These are phyloP conservation scores for Diaporthe sp. DNA, from an alignment of 2,329 filamentous ascomycete genomes.

Conservation along the genomic window DNA sequence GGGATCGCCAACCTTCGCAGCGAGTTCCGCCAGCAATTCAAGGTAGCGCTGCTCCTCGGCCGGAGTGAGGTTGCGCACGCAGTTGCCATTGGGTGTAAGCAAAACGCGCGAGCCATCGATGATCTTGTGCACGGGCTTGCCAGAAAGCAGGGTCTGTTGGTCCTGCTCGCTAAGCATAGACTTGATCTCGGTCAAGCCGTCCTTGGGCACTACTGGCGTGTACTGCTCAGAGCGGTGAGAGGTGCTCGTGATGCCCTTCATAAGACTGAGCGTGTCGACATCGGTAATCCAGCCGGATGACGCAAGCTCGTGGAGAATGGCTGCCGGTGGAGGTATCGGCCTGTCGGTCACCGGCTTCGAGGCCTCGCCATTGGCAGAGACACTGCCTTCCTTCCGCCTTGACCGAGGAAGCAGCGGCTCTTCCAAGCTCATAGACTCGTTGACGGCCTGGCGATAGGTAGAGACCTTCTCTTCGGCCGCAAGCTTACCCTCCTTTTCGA, in stretches of 20 bases:
- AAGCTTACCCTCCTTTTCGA: slow-evolving; percentile 25
- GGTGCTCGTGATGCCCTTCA: slow-evolving; percentile 49
- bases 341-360: slow-evolving; percentile 27
- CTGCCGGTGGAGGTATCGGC: slow-evolving; percentile 26
- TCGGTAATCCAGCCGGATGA: slow-evolving; percentile 30
- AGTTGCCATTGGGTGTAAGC: slow-evolving; percentile 80
- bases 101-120: slow-evolving; percentile 75
- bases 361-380: slow-evolving; percentile 20
- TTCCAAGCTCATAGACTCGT: slow-evolving; percentile 35
- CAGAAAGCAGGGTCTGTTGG: slow-evolving; percentile 63
- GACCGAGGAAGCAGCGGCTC: slow-evolving; percentile 28
- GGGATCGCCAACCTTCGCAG: slow-evolving; percentile 59
- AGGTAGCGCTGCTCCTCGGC: slow-evolving; percentile 79
- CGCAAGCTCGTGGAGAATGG: slow-evolving; percentile 36
- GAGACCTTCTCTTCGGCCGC: slow-evolving; percentile 32
- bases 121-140: slow-evolving; percentile 69
- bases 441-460: slow-evolving; percentile 35
- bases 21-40: slow-evolving; percentile 71
- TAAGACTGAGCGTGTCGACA: slow-evolving; percentile 50
- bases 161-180: slow-evolving; percentile 64
- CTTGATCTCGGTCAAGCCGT: slow-evolving; percentile 53
- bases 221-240: slow-evolving; percentile 47
- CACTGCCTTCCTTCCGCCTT: slow-evolving; percentile 31
- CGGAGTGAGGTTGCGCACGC: slow-evolving; percentile 75
- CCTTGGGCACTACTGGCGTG: slow-evolving; percentile 38